A percentile compares a stretch with the other conserved stretches of the same genome.
phyloP scores from a whole-genome alignment of 2,329 filamentous ascomycete genomes.

The Penicillium sp. region DNA sequence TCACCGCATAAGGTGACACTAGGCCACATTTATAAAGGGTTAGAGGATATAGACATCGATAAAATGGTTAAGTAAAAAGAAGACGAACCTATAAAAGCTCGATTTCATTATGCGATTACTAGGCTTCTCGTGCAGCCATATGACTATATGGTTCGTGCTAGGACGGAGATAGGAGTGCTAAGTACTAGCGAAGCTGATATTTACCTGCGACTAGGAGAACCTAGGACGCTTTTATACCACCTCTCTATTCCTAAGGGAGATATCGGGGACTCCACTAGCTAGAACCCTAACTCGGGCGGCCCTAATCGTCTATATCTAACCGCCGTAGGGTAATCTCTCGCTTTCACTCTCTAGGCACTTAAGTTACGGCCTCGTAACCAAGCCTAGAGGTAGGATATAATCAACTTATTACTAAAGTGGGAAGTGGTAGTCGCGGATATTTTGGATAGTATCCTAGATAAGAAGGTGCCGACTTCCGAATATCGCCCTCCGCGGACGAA shows the following conservation, averaged over 20 bases:
- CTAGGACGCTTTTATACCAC: constrained; percentile 7
- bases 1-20: constrained; percentile 14
- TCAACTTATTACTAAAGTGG: constrained; percentile 6
- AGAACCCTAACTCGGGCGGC: constrained; percentile 3
- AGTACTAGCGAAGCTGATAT: constrained; percentile 8
- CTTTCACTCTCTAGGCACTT: constrained; percentile 12
- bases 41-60: constrained; percentile 12
- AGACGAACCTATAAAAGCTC: constrained; percentile 6
- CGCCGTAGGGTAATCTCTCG: constrained; percentile 10
- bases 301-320: constrained; percentile 14
- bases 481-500: constrained; percentile 5
- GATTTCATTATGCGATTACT: constrained; percentile 3
- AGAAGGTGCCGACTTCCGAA: constrained; percentile 10
- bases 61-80: constrained; percentile 7
- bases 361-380: constrained; percentile 5
- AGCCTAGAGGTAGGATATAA: constrained; percentile 2
- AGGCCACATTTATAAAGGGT: constrained; percentile 12
- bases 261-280: constrained; percentile 7
- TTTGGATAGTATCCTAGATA: not conserved
- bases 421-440: constrained; percentile 2
- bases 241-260: constrained; percentile 13
- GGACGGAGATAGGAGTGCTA: constrained; percentile 1
- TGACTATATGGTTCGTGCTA: constrained; percentile 12
- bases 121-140: constrained; percentile 7
- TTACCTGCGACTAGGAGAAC: constrained; percentile 6